Conservation (phyloP, 768 basidiomycete species). For the Lepiota subincarnata region DNA sequence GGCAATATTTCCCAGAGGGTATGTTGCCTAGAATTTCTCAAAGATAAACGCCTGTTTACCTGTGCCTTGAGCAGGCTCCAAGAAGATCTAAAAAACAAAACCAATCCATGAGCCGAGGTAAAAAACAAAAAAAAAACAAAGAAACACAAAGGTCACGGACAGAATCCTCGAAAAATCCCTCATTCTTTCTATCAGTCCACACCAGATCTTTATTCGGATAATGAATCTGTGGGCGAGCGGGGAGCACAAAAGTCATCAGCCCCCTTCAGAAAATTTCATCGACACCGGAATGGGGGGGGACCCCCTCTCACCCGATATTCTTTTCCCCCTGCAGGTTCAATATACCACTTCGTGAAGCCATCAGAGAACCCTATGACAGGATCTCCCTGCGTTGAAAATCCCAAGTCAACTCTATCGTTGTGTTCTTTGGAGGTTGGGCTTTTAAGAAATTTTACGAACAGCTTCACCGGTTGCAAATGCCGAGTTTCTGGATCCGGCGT, state of each 20-base stretch:
- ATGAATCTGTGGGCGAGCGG: background rate
- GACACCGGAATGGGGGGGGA: too few species aligned
- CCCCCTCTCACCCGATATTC: background rate
- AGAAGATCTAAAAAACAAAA: too few species aligned
- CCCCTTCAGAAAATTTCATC: too few species aligned
- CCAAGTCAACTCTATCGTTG: background rate
- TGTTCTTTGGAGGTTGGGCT: too few species aligned
- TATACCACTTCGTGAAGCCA: constrained; percentile 9
- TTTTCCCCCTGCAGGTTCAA: constrained; percentile 1
- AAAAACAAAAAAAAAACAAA: too few species aligned
- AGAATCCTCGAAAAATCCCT: background rate
- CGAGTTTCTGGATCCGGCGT: background rate
- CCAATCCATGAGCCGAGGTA: too few species aligned
- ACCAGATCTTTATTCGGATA: constrained; percentile 6
- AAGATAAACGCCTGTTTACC: too few species aligned
- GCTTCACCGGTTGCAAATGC: background rate
- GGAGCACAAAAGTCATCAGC: too few species aligned
- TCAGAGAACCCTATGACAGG: constrained; percentile 2
- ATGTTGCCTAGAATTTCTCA: too few species aligned
- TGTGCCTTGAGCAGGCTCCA: too few species aligned
- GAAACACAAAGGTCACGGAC: background rate
- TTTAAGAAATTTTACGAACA: background rate
- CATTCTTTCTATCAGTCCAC: background rate
- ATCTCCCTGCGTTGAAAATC: background rate
- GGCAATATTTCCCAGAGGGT: too few species aligned